Evolutionary conservation across 805 yeast genomes (phyloP), one percentile per base, ranked within the genome.

Genomic region (Ascoidea rubescens): DNA sequence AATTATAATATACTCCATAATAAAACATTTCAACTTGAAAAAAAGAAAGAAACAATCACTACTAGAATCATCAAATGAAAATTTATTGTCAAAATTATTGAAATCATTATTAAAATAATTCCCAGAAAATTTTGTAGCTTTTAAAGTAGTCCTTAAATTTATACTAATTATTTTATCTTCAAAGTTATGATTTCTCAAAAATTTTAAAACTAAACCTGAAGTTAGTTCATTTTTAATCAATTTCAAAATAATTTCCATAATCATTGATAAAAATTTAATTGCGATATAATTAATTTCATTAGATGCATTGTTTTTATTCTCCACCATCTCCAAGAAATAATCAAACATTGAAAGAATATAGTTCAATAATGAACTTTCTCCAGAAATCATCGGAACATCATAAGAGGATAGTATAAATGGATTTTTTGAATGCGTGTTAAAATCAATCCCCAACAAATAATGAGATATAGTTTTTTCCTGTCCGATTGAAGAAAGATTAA

Each of bases 381-480:
- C 67, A 61, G 0, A 70, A 62, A 4, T 62, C 55, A 14, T 73
- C 71, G 2, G 64, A 56, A 2, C 80, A 79, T n/a, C 81, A 63
- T 0, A 77, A 64, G 21, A 80, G 5, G 17, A 21, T 30, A 33
- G 33, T 49, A 17, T 14, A 28, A 6, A 17, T 48, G 30, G 51
- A 12, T 1, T 12, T 12, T n/a, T 47, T 8, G 43, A 67, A n/a
- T 74, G 70, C 50, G 73, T 77, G 1, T 67, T 64, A 44, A 74
- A 67, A 46, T 78, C 80, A 64, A 81, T 88, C 0, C 98, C 98
- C 1, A 91, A 71, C 6, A 91, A 63, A 58, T 83, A 82, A 62
- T 89, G 97, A 0, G 91, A 69, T 1, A 84, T 73, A 0, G 82
- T 73, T 5, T 80, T 73, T 14, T 65, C 67, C 8, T 67, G 67